Evolutionary conservation across 441 rosid species (phyloP), one percentile per base, ranked within the genome.

Genomic region (Hura crepitans): DNA sequence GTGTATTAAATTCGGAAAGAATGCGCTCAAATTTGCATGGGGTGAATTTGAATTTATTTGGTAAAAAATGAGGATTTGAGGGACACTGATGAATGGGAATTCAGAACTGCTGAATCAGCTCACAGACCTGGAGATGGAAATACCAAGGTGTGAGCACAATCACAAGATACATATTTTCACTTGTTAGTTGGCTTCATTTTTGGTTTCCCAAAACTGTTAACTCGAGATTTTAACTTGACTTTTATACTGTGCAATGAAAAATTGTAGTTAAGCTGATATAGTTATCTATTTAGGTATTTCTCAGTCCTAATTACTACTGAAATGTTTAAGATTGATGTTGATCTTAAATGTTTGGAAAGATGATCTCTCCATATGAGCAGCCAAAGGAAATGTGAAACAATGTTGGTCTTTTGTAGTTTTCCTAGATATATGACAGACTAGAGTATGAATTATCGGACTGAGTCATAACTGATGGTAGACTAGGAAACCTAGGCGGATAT

Each of bases 41-140:
- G 43, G 49, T 60, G 56, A 64, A 25, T 67, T 33, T 59, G 30
- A 66, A 55, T 65, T 58, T 65, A 43, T 68, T 51, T 72, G 71
- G 65, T 77, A 60, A n/a, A n/a, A n/a, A n/a, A 60, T 64, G 69
- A 72, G 12, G 79, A 69, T 53, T 45, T 65, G 54, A 62, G 27
- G 25, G 78, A 65, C 25, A 71, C 65, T 6, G 77, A 71, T 68
- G 85, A 63, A 45, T 78, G 84, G 79, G 88, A 84, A 53, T 88
- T 87, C 77, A 83, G 77, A 71, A 78, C 74, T 11, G 86, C 88
- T 9, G 86, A 76, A 70, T 61, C 81, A 57, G 79, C 72, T 64
- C 43, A 57, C 47, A 35, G 51, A 20, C 27, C 50, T 17, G 69
- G 62, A 69, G 70, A 74, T n/a, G 79, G 42, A 72, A 63, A 37